Conservation (phyloP, 2,329 filamentous ascomycete species). For the Colletotrichum camelliae region DNA sequence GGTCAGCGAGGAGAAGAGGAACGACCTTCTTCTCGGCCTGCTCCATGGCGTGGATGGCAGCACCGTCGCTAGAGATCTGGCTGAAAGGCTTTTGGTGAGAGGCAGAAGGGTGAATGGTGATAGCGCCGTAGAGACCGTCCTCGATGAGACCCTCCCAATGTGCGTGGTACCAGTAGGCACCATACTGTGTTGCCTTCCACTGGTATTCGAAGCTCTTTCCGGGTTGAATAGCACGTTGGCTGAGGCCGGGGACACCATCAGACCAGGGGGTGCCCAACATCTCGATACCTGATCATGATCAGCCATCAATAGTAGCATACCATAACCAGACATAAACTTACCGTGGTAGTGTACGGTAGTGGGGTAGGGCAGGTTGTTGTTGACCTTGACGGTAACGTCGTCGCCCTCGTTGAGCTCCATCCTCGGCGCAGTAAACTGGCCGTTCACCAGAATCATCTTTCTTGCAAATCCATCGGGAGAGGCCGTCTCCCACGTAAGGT, state of each 20-base stretch:
- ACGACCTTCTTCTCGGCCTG: slow-evolving; percentile 51
- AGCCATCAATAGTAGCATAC: background rate
- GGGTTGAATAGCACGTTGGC: slow-evolving; percentile 56
- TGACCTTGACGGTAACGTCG: slow-evolving; percentile 46
- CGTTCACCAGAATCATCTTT: slow-evolving; percentile 60
- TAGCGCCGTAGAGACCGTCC: slow-evolving; percentile 64
- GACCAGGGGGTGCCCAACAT: slow-evolving; percentile 56
- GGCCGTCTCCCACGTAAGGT: slow-evolving; percentile 40
- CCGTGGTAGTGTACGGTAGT: slow-evolving; percentile 58
- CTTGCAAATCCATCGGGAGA: slow-evolving; percentile 50
- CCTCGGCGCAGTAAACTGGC: slow-evolving; percentile 65
- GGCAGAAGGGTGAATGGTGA: slow-evolving; percentile 50
- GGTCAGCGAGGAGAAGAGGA: slow-evolving; percentile 61
- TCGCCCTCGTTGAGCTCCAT: slow-evolving; percentile 61
- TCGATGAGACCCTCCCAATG: slow-evolving; percentile 61
- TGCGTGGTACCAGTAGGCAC: slow-evolving; percentile 67
- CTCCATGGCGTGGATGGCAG: slow-evolving; percentile 39
- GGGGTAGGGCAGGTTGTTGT: slow-evolving; percentile 52
- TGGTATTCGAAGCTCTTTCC: slow-evolving; percentile 54
- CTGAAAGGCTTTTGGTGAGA: slow-evolving; percentile 49
- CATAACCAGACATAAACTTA: slow-evolving; percentile 10
- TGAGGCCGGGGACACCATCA: slow-evolving; percentile 64
- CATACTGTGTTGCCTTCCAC: slow-evolving; percentile 62
- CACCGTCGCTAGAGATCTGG: slow-evolving; percentile 48
- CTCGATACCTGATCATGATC: slow-evolving; percentile 31